Percentiles rank a stretch among this genome's conserved stretches.
Conservation (phyloP, 805 yeast genomes). For the Saccharomycopsis babjevae region DNA sequence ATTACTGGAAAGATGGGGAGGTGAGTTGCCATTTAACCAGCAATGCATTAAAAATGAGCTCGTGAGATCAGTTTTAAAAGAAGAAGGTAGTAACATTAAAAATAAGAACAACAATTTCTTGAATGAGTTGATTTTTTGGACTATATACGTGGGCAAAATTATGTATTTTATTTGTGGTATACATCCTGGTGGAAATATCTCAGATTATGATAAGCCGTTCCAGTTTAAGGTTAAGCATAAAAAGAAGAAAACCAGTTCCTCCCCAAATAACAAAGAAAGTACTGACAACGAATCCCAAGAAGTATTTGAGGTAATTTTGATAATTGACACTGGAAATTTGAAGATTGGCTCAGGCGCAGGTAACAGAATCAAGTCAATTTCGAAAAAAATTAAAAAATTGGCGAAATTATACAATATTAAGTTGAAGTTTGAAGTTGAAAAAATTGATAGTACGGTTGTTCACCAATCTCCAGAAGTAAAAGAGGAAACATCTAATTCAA, state of each 20-base stretch:
- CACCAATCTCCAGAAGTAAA: not conserved
- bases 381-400: conserved; percentile 16
- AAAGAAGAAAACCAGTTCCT: conserved; percentile 3
- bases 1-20: conserved; percentile 75
- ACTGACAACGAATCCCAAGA: not conserved
- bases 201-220: conserved; percentile 35
- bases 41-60: conserved; percentile 35
- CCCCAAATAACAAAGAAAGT: not conserved
- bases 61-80: conserved; percentile 39
- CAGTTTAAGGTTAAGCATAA: conserved; percentile 14
- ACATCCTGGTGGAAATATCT: conserved; percentile 70
- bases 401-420: conserved; percentile 14
- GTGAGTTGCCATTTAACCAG: conserved; percentile 53
- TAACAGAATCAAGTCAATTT: conserved; percentile 15
- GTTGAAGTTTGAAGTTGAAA: conserved; percentile 14
- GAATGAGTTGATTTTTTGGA: conserved; percentile 57
- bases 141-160: conserved; percentile 57
- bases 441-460: not conserved
- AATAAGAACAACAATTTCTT: conserved; percentile 32
- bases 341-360: conserved; percentile 18
- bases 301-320: conserved; percentile 11
- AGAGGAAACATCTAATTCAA: not conserved
- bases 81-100: conserved; percentile 19
- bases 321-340: conserved; percentile 12
- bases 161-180: conserved; percentile 75